These are phyloP conservation scores for Vanrija sp. DNA, from an alignment of 1,284 basidiomycete genomes.

Conservation along the genomic window DNA sequence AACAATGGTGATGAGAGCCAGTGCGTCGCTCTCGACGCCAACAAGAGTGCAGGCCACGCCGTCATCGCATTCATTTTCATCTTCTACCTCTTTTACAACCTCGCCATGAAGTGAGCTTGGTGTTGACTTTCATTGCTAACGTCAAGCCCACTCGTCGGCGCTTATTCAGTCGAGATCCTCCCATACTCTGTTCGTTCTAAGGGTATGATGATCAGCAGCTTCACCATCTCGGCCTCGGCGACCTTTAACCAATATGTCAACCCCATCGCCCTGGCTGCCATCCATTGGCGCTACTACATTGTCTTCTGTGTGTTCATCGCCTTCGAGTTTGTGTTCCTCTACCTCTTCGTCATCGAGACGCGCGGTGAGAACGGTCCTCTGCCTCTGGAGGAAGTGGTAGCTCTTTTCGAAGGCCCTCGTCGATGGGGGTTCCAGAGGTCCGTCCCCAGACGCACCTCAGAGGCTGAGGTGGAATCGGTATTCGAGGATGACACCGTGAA, in stretches of 20 bases:
- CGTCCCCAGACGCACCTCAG: too few species aligned
- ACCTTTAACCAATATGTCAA: slow-evolving; percentile 75
- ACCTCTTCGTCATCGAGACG: slow-evolving; percentile 33
- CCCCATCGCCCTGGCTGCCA: slow-evolving; percentile 61
- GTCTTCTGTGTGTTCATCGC: slow-evolving; percentile 53
- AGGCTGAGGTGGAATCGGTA: too few species aligned
- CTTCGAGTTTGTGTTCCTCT: slow-evolving; percentile 40
- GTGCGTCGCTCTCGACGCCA: neutral
- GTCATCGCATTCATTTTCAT: slow-evolving; percentile 20
- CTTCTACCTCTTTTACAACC: slow-evolving; percentile 12
- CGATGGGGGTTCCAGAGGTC: too few species aligned
- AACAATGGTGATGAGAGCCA: neutral
- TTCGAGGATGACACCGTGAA: too few species aligned
- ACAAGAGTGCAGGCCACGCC: neutral
- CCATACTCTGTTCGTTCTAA: slow-evolving; percentile 65
- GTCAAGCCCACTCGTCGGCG: too few species aligned
- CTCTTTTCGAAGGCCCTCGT: slow-evolving; percentile 12
- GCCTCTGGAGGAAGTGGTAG: slow-evolving; percentile 14
- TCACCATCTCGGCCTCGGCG: neutral
- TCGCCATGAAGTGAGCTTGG: slow-evolving; percentile 4
- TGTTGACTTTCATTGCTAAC: too few species aligned
- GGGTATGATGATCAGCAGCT: slow-evolving; percentile 37
- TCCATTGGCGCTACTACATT: slow-evolving; percentile 43
- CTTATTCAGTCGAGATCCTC: slow-evolving; percentile 57
- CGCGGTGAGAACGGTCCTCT: slow-evolving; percentile 25